Base-by-base conservation (phyloP, 208 protist genomes). In the Crithidia expoeki region DNA sequence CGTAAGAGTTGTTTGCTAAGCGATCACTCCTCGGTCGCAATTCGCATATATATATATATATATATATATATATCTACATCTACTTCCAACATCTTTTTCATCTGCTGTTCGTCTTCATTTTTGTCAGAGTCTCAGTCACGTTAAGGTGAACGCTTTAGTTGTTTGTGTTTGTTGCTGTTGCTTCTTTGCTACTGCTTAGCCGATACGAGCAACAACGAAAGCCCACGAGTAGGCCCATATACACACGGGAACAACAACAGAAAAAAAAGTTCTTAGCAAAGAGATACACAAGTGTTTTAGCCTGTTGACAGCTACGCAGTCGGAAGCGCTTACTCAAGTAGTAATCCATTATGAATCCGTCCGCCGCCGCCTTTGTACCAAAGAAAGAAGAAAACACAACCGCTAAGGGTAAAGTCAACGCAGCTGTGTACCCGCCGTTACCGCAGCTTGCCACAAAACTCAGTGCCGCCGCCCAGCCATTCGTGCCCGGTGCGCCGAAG, bases 361-460 rank as follows among this genome's bases (percentile, higher is more conserved):
- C 80, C 61, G 86, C 86, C 14, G 67, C 81, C 33, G 81, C 82
- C 12, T 92, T 89, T 68, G 71, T 90, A 11, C 85, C 85, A 19
- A 28, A 55, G 19, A 49, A 63, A 58, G 44, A 52, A 36, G 46
- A 68, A 0, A 33, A 56, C 12, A 49, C 34, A 36, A 12, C 33
- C 42, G 55, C 46, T 28, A 36, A 49, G 40, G 38, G 19, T 28
- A 51, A 71, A 44, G n/a, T 21, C 36, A 47, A 19, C 62, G 38
- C 36, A 10, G 47, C 53, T 14, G 17, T 38, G 19, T 38, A 57
- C 21, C 66, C 68, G 33, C 66, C 71, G 47, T 64, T 57, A 44
- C 23, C 52, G 40, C 60, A 67, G 59, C 64, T 67, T 38, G 40
- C 28, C 46, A 81, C 83, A 7, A 92, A 78, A 60, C 76, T 92